These are phyloP conservation scores for Dothidotthia symphoricarpi DNA, from an alignment of 2,329 filamentous ascomycete genomes.

Conservation along the genomic window DNA sequence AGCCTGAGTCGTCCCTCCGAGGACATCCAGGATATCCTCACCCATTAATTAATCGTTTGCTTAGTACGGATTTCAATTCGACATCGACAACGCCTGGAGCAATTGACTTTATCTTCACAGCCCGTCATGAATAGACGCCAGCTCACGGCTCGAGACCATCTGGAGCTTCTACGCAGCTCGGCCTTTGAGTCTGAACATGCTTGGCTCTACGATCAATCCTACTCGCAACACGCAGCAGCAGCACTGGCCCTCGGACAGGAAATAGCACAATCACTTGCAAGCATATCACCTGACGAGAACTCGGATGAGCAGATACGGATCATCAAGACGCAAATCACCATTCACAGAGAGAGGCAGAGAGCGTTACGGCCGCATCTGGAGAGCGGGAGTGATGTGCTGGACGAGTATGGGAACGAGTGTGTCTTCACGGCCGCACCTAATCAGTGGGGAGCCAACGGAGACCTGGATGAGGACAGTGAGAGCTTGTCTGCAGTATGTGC, in stretches of 20 bases:
- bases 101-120: constrained; percentile 6
- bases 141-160: constrained; percentile 29
- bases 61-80: background rate
- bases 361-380: constrained; percentile 39
- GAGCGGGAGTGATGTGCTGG: constrained; percentile 37
- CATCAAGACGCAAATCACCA: constrained; percentile 36
- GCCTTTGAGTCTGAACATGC: constrained; percentile 41
- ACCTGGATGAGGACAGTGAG: constrained; percentile 40
- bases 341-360: constrained; percentile 36
- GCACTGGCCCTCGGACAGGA: constrained; percentile 35
- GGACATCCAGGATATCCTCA: too few species aligned
- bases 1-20: background rate
- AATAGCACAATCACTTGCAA: constrained; percentile 32
- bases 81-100: background rate
- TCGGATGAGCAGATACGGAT: constrained; percentile 38
- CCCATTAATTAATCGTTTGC: too few species aligned
- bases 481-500: constrained; percentile 36
- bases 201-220: constrained; percentile 40
- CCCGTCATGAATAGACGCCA: constrained; percentile 28
- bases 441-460: constrained; percentile 40
- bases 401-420: constrained; percentile 39
- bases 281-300: constrained; percentile 39
- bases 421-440: constrained; percentile 41
- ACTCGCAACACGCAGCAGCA: constrained; percentile 37
- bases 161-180: constrained; percentile 37